These are phyloP conservation scores for Fusarium sp. DNA, from an alignment of 2,329 filamentous ascomycete species.

Conservation along the genomic window DNA sequence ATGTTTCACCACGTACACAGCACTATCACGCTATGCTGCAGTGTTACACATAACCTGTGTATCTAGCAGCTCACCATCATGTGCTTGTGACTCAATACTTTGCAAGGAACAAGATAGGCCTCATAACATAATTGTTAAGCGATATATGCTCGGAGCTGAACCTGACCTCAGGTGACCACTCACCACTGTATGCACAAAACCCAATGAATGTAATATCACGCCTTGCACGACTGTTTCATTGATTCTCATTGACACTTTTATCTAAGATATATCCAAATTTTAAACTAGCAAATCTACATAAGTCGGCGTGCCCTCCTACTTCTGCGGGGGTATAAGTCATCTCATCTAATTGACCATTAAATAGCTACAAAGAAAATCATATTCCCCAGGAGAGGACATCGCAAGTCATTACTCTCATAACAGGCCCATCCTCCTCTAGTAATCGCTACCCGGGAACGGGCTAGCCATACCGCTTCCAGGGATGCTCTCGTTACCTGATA, in stretches of 20 bases:
- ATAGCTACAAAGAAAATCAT: slow-evolving; percentile 45
- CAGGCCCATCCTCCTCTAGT: slow-evolving; percentile 32
- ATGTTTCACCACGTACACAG: slow-evolving; percentile 36
- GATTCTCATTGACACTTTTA: slow-evolving; percentile 20
- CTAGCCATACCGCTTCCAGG: slow-evolving; percentile 53
- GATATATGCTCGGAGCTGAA: not conserved
- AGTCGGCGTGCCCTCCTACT: slow-evolving; percentile 41
- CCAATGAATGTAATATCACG: not conserved
- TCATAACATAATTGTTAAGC: not conserved
- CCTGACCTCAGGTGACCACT: not conserved
- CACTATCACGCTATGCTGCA: slow-evolving; percentile 6
- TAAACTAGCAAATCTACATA: slow-evolving; percentile 36
- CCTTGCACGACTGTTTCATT: slow-evolving; percentile 1
- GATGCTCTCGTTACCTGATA: slow-evolving; percentile 59
- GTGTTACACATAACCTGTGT: slow-evolving; percentile 22
- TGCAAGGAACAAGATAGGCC: not conserved
- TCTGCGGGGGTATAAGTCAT: slow-evolving; percentile 47
- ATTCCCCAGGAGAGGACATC: slow-evolving; percentile 44
- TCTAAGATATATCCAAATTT: slow-evolving; percentile 42
- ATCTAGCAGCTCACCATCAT: not conserved
- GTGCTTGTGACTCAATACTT: not conserved
- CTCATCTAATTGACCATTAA: slow-evolving; percentile 47
- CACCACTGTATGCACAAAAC: not conserved
- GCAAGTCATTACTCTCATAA: slow-evolving; percentile 45
- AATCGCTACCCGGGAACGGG: slow-evolving; percentile 50